Evolutionary conservation across 345 rosid species (phyloP).

Genomic region (Lumnitzera littorea): DNA sequence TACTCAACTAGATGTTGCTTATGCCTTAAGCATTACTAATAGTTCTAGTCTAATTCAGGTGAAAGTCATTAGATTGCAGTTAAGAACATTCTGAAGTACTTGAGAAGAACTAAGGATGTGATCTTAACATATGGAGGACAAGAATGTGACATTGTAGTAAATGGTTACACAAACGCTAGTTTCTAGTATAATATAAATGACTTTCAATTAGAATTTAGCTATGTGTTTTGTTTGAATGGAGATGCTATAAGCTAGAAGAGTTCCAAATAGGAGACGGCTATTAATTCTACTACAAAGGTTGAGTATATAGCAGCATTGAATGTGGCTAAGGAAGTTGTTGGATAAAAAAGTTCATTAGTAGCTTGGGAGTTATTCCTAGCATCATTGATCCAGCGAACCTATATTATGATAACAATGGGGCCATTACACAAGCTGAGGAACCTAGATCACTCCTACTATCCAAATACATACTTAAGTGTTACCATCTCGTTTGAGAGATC

Average conservation of each 20-base stretch:
- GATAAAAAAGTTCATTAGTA: neutral
- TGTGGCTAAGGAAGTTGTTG: neutral
- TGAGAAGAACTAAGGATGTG: no score
- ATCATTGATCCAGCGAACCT: neutral
- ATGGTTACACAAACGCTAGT: neutral
- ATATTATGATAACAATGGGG: neutral
- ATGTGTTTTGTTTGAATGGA: neutral
- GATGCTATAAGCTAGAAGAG: neutral
- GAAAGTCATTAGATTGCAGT: no score
- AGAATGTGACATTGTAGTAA: neutral
- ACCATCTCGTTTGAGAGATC: no score
- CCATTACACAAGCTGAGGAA: neutral
- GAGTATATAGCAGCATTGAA: neutral
- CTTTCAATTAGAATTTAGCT: neutral
- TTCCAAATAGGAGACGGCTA: no score
- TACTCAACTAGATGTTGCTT: no score
- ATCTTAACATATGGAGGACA: no score
- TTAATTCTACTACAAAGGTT: no score
- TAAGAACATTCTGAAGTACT: no score
- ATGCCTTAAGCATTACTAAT: no score
- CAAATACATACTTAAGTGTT: neutral
- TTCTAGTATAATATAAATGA: neutral
- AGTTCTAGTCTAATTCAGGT: no score
- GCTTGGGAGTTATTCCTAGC: neutral
- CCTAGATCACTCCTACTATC: neutral